Percentiles rank a stretch among this genome's conserved stretches.
Conservation (phyloP, 257 asterid species). For the Anisodus acutangulus region DNA sequence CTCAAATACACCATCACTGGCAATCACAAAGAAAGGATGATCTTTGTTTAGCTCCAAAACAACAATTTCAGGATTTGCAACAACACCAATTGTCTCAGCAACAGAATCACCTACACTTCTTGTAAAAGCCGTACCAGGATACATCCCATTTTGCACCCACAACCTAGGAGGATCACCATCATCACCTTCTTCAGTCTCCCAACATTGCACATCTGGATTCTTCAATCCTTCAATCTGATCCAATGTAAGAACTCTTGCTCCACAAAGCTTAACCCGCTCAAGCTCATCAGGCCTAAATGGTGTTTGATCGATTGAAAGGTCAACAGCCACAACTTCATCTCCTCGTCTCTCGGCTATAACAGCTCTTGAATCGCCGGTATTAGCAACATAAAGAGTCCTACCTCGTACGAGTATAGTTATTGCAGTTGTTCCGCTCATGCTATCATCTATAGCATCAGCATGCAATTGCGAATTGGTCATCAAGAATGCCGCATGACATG, state of each 20-base stretch:
- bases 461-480: constrained; percentile 80
- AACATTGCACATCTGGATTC: constrained; percentile 77
- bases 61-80: constrained; percentile 87
- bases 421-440: constrained; percentile 99
- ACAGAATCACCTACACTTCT: constrained; percentile 96
- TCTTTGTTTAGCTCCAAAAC: constrained; percentile 76
- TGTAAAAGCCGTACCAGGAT: constrained; percentile 98
- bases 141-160: constrained; percentile 98
- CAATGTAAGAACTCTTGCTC: constrained; percentile 95
- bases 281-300: constrained; percentile 87
- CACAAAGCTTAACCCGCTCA: constrained; percentile 86
- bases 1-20: constrained; percentile 98
- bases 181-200: constrained; percentile 96
- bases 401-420: constrained; percentile 82
- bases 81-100: constrained; percentile 94
- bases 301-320: constrained; percentile 85
- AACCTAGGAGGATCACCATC: constrained; percentile 98
- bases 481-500: constrained; percentile 78
- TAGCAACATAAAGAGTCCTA: constrained; percentile 73
- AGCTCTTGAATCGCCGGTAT: constrained; percentile 95
- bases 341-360: constrained; percentile 80
- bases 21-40: constrained; percentile 85
- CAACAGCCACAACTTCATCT: constrained; percentile 74
- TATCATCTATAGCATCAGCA: constrained; percentile 77
- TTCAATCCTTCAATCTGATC: constrained; percentile 98